Evolutionary conservation across 257 asterid genomes (phyloP).

Genomic region (Solanum clarkiae): DNA sequence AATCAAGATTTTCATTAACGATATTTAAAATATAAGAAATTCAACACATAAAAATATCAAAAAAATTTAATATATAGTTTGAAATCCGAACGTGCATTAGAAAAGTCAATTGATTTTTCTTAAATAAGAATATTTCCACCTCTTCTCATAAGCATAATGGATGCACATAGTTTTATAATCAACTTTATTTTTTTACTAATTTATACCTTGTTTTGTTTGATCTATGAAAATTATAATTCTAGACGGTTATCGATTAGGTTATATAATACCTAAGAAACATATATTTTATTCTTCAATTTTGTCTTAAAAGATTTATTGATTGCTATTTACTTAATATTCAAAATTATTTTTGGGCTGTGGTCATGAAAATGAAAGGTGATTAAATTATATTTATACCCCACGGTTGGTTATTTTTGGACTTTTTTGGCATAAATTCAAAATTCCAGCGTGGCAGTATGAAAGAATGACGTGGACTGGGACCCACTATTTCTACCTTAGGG

Average conservation of each 20-base stretch:
- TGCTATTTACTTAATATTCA: neutral
- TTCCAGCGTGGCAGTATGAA: conserved; percentile 10
- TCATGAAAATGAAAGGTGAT: neutral
- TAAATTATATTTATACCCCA: neutral
- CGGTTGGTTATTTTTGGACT: neutral
- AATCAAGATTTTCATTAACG: neutral
- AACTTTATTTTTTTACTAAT: neutral
- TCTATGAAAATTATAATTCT: neutral
- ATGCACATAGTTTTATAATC: neutral
- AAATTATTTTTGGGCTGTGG: neutral
- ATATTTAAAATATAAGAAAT: neutral
- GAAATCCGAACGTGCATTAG: neutral
- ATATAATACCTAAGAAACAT: neutral
- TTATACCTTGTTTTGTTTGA: neutral
- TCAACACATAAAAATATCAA: neutral
- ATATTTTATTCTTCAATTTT: neutral
- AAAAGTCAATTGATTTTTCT: neutral
- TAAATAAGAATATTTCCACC: neutral
- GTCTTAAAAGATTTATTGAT: no score
- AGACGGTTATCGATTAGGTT: neutral
- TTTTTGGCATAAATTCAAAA: neutral
- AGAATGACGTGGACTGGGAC: conserved; percentile 25
- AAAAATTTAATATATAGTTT: neutral
- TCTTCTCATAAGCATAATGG: neutral
- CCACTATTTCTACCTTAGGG: neutral